phyloP scores from a whole-genome alignment of 768 basidiomycete genomes.

The Gymnopilus dilepis region DNA sequence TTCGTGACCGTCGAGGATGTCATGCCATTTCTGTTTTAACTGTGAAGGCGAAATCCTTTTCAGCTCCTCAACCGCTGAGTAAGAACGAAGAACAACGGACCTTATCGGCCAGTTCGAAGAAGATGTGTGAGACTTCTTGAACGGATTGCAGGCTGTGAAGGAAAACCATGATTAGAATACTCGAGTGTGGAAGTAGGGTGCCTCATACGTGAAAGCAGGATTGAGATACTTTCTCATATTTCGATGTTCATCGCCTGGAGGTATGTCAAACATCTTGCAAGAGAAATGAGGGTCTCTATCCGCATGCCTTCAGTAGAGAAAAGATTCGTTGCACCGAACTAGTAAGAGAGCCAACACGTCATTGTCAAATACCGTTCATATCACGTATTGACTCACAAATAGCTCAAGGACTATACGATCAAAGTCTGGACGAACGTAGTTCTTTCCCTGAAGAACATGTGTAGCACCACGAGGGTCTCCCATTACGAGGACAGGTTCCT shows the following conservation, averaged over 20 bases:
- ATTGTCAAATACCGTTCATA: too few species aligned
- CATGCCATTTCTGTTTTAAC: not conserved
- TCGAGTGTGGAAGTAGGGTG: too few species aligned
- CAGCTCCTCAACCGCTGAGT: not conserved
- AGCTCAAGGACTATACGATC: slow-evolving; percentile 7
- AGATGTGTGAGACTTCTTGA: slow-evolving; percentile 10
- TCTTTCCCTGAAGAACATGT: slow-evolving; percentile 12
- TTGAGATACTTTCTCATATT: slow-evolving; percentile 10
- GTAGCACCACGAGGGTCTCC: slow-evolving; percentile 9
- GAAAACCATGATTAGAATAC: too few species aligned
- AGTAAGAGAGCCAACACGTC: not conserved
- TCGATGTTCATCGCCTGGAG: slow-evolving; percentile 3
- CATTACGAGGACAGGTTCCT: slow-evolving; percentile 6
- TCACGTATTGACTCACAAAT: not conserved
- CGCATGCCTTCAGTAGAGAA: slow-evolving; percentile 7
- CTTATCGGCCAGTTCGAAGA: slow-evolving; percentile 7
- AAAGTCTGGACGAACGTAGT: slow-evolving; percentile 6
- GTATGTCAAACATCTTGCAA: not conserved
- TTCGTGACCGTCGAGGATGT: slow-evolving; percentile 5
- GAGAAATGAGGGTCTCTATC: not conserved
- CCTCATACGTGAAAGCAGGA: slow-evolving; percentile 10
- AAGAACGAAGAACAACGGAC: not conserved
- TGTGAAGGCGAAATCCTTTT: not conserved
- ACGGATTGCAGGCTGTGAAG: slow-evolving; percentile 4
- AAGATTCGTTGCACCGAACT: slow-evolving; percentile 1